These are phyloP conservation scores for Conoideocrella luteorostrata DNA, from an alignment of 2,329 filamentous ascomycete species.

Conservation along the genomic window DNA sequence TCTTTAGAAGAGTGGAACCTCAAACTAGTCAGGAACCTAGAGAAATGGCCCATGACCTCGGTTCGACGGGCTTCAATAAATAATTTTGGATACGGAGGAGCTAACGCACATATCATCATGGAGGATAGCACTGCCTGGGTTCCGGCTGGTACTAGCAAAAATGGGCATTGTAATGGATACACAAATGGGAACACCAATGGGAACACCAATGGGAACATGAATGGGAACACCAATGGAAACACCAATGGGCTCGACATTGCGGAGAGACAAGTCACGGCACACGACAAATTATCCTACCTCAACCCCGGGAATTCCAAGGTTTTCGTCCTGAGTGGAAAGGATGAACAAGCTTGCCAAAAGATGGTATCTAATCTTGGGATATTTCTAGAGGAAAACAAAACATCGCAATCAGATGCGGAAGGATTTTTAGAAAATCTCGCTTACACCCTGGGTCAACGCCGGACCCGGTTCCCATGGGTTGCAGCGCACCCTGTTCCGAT, in stretches of 20 bases:
- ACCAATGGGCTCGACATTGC: not conserved
- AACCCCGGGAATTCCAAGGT: slow-evolving; percentile 2
- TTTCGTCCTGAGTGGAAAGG: not conserved
- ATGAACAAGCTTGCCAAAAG: not conserved
- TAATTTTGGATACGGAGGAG: slow-evolving; percentile 31
- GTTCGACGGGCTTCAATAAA: slow-evolving; percentile 23
- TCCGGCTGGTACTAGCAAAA: too few species aligned
- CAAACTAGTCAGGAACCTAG: slow-evolving; percentile 1
- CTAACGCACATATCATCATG: slow-evolving; percentile 26
- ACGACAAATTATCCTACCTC: too few species aligned
- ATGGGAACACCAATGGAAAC: not conserved
- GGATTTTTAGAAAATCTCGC: not conserved
- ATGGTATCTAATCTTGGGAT: not conserved
- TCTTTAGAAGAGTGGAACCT: slow-evolving; percentile 14
- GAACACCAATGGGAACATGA: not conserved
- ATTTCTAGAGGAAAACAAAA: not conserved
- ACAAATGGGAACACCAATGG: too few species aligned
- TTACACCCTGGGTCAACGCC: not conserved
- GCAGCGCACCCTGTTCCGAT: not conserved
- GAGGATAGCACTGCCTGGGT: slow-evolving; percentile 11
- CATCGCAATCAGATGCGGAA: not conserved
- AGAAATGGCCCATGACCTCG: slow-evolving; percentile 6
- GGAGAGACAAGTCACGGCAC: too few species aligned
- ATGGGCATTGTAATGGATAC: too few species aligned
- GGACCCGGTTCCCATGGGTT: not conserved